These are phyloP conservation scores for Taphrina betulina DNA, from an alignment of 1,139 yeast species.

Conservation along the genomic window DNA sequence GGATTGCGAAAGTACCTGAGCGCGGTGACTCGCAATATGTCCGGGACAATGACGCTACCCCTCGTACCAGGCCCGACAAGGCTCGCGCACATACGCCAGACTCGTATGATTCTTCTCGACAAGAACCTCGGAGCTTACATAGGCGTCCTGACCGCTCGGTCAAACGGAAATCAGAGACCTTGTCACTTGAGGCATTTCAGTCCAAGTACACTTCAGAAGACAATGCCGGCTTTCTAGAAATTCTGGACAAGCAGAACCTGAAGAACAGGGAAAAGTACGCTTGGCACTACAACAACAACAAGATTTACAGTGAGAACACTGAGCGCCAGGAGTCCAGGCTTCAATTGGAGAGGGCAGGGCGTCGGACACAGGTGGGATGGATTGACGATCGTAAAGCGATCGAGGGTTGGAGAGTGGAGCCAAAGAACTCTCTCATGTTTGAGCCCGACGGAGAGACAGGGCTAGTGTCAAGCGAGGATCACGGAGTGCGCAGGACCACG, in stretches of 20 bases:
- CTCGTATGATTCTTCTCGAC: too few relatives aligned
- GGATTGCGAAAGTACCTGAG: neutral
- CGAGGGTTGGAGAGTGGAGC: constrained; percentile 34
- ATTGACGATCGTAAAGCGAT: constrained; percentile 35
- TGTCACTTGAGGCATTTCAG: constrained; percentile 40
- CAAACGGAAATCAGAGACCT: neutral
- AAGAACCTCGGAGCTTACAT: neutral
- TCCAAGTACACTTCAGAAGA: constrained; percentile 44
- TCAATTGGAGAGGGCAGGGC: neutral
- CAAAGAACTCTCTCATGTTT: constrained; percentile 41
- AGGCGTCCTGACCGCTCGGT: neutral
- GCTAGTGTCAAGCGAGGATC: neutral
- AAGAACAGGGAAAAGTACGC: constrained; percentile 38
- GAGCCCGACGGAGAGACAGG: constrained; percentile 35
- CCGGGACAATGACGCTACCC: too few relatives aligned
- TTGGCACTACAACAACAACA: constrained; percentile 41
- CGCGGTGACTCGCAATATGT: constrained; percentile 16
- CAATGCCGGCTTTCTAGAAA: constrained; percentile 42
- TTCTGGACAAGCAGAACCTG: constrained; percentile 40
- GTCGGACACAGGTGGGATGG: constrained; percentile 33
- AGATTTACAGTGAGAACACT: constrained; percentile 28
- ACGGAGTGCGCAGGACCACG: neutral
- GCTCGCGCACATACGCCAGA: too few relatives aligned
- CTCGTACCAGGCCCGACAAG: too few relatives aligned
- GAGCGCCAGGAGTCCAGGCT: constrained; percentile 2